Base-by-base conservation (phyloP, 129 eudicot genomes). In the Pulicaria dysenterica region DNA sequence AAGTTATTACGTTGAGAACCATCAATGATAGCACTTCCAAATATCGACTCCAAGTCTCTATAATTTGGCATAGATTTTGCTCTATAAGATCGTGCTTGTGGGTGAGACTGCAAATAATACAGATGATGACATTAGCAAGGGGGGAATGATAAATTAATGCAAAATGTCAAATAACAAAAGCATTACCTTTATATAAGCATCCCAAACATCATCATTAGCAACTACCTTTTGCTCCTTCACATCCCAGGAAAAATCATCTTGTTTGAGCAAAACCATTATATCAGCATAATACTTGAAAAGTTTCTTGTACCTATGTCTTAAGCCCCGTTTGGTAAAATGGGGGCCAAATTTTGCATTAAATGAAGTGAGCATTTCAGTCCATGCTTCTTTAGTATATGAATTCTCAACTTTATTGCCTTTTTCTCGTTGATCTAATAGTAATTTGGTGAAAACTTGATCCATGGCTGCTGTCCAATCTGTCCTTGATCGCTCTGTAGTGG, bases 271-370 rank as follows among this genome's bases (percentile, higher is more conserved):
- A 72, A 68, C 59, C 43, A 60, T 51, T 15, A 80, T 64, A 77
- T 85, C 91, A 3, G 36, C 69, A 31, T 83, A 77, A 71, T 83
- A 85, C 76, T 85, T 85, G 43, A 40, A 58, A 63, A 85, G 49
- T 77, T 85, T 85, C 73, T 83, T 85, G 85, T 83, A 82, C 14
- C 91, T 82, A 54, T 85, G 91, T 73, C 87, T 80, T 71, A 85
- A 73, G 53, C 77, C 74, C 64, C 87, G 66, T 73, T 82, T 85
- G 12, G 77, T 85, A 65, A 82, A 82, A 19, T 75, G 83, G n/a
- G 83, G 39, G 8, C 91, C 86, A 38, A 58, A 83, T 12, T 83
- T 82, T 39, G 70, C 73, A 73, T 64, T 80, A 34, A 85, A 85
- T 44, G 76, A 77, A 11, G 50, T 63, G 58, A 85, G 83, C 83